These are phyloP conservation scores for Leccinum ochraceum DNA, from an alignment of 768 basidiomycete genomes.

Conservation along the genomic window DNA sequence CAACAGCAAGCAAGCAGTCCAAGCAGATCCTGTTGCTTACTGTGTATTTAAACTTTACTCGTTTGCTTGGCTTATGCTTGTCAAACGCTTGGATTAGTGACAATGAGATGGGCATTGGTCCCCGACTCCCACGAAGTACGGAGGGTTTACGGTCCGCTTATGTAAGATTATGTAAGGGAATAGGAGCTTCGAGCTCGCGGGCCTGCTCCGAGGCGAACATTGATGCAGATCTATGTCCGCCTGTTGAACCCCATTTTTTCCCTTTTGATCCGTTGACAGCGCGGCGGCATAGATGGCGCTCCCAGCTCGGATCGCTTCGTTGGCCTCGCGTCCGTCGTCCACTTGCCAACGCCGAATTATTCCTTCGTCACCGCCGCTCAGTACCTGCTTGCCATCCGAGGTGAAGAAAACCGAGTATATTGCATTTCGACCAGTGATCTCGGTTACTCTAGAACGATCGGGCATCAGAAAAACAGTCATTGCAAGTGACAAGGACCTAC, in stretches of 20 bases:
- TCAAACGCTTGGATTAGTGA: no score
- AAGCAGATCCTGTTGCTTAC: no score
- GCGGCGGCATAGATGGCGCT: neutral
- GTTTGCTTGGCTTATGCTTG: no score
- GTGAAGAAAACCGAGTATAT: constrained; percentile 1
- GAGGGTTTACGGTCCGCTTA: no score
- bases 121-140: no score
- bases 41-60: no score
- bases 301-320: neutral
- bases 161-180: no score
- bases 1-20: no score
- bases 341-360: constrained; percentile 3
- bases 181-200: no score
- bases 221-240: no score
- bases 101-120: neutral
- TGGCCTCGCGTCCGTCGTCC: neutral
- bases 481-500: neutral
- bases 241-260: no score
- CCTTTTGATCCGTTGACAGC: neutral
- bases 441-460: neutral
- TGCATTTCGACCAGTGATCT: neutral
- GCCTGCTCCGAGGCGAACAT: no score
- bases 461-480: neutral
- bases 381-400: constrained; percentile 1
- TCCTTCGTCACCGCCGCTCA: constrained; percentile 6